Conservation (phyloP, 306 rosid species). For the Castanopsis chinensis region DNA sequence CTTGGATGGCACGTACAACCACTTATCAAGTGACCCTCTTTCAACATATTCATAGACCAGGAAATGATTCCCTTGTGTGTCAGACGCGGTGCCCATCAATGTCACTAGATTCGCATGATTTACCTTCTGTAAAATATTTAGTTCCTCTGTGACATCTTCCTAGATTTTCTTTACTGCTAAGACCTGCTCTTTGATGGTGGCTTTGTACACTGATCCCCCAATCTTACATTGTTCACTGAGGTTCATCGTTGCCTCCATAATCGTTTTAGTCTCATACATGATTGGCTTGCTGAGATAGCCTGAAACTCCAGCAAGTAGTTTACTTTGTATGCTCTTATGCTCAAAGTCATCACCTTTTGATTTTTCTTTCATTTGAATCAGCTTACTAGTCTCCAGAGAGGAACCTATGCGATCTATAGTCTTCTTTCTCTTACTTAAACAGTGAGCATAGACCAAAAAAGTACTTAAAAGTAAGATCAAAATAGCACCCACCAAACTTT, state of each 20-base stretch:
- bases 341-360: neutral
- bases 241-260: constrained; percentile 69
- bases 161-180: constrained; percentile 59
- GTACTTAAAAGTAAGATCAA: constrained; percentile 18
- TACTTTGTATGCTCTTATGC: constrained; percentile 26
- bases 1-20: constrained; percentile 38
- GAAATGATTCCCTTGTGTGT: constrained; percentile 43
- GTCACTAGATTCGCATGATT: constrained; percentile 83
- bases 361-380: constrained; percentile 11
- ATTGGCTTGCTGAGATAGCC: constrained; percentile 72
- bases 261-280: constrained; percentile 42
- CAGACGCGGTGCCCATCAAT: constrained; percentile 60
- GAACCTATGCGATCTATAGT: constrained; percentile 30
- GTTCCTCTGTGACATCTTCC: constrained; percentile 64
- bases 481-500: constrained; percentile 39
- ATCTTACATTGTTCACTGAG: constrained; percentile 48
- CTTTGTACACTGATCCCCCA: constrained; percentile 71
- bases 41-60: constrained; percentile 74
- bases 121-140: constrained; percentile 72
- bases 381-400: constrained; percentile 35
- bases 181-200: constrained; percentile 48
- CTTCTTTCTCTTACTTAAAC: constrained; percentile 31
- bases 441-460: constrained; percentile 24
- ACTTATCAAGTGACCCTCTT: constrained; percentile 69
- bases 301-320: constrained; percentile 67